Evolutionary conservation across 805 yeast genomes (phyloP).

Genomic region (Sungouiozyma ichnusensis): DNA sequence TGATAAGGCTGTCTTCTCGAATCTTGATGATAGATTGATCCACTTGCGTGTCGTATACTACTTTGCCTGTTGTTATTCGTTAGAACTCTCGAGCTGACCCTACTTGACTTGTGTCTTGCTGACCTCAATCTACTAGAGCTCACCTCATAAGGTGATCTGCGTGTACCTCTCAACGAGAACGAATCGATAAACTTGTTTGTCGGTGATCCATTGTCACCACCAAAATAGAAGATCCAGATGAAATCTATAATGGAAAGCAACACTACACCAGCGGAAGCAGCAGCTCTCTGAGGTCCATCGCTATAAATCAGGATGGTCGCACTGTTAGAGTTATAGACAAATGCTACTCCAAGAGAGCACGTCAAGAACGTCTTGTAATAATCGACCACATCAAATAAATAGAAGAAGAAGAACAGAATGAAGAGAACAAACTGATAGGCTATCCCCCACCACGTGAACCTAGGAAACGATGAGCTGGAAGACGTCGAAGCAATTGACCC

Average conservation of each 20-base stretch:
- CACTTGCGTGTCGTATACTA: not conserved
- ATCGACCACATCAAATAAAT: slow-evolving; percentile 53
- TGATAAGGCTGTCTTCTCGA: slow-evolving; percentile 6
- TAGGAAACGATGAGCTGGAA: slow-evolving; percentile 45
- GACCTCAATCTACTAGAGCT: slow-evolving; percentile 14
- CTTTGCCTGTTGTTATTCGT: slow-evolving; percentile 5
- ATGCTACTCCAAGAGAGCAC: slow-evolving; percentile 48
- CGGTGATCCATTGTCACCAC: slow-evolving; percentile 85
- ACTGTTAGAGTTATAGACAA: slow-evolving; percentile 76
- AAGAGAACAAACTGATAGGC: slow-evolving; percentile 64
- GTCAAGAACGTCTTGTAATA: slow-evolving; percentile 46
- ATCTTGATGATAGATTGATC: not conserved
- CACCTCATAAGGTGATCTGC: slow-evolving; percentile 27
- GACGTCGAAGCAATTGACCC: slow-evolving; percentile 61
- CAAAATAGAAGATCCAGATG: slow-evolving; percentile 81
- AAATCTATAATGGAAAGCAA: slow-evolving; percentile 71
- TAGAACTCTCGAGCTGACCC: not conserved
- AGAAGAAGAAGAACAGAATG: slow-evolving; percentile 40
- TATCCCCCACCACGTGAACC: slow-evolving; percentile 94
- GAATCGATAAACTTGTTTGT: slow-evolving; percentile 77
- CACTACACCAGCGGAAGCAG: slow-evolving; percentile 90
- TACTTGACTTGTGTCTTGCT: slow-evolving; percentile 14
- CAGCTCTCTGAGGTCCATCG: slow-evolving; percentile 52
- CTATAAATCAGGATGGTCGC: slow-evolving; percentile 71
- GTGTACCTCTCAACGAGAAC: slow-evolving; percentile 48